Percentiles rank a stretch among this genome's conserved stretches.
phyloP scores from a whole-genome alignment of 139 green algal genomes.

The Mesotaenium endlicherianum region DNA sequence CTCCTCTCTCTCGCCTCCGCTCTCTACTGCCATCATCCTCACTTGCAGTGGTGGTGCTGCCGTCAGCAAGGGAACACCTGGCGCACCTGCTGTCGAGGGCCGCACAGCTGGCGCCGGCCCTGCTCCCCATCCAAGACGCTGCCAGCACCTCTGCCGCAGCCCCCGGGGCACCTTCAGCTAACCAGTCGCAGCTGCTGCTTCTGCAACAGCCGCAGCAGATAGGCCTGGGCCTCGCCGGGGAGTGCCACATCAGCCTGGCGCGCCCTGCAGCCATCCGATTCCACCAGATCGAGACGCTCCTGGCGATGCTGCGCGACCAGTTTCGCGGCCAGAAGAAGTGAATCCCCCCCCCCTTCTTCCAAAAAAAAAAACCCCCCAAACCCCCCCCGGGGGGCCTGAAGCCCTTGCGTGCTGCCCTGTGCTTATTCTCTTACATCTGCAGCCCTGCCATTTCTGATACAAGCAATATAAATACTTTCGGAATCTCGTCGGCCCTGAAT shows the following conservation, averaged over 20 bases:
- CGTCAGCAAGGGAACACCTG: background rate
- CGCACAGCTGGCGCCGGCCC: background rate
- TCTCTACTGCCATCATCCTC: background rate
- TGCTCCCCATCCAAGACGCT: background rate
- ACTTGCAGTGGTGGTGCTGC: background rate
- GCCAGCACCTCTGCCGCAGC: background rate
- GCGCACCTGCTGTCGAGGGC: background rate
- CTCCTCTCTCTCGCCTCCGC: background rate
- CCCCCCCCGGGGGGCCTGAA: too few relatives aligned
- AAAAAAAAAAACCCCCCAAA: too few relatives aligned
- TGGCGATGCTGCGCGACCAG: constrained; percentile 14
- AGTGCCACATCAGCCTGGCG: constrained; percentile 33
- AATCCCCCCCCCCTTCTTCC: too few relatives aligned
- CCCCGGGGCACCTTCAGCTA: background rate
- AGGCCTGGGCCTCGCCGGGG: background rate
- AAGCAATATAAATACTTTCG: too few relatives aligned
- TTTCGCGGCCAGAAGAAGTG: constrained; percentile 3
- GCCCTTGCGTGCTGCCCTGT: too few relatives aligned
- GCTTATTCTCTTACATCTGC: too few relatives aligned
- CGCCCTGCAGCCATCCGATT: constrained; percentile 17
- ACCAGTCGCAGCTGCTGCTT: background rate
- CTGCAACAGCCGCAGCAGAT: background rate
- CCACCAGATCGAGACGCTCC: constrained; percentile 26
- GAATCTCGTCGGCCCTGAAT: too few relatives aligned
- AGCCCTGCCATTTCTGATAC: too few relatives aligned